Conservation (phyloP, 2,329 filamentous ascomycete species). For the Cladophialophora exuberans region DNA sequence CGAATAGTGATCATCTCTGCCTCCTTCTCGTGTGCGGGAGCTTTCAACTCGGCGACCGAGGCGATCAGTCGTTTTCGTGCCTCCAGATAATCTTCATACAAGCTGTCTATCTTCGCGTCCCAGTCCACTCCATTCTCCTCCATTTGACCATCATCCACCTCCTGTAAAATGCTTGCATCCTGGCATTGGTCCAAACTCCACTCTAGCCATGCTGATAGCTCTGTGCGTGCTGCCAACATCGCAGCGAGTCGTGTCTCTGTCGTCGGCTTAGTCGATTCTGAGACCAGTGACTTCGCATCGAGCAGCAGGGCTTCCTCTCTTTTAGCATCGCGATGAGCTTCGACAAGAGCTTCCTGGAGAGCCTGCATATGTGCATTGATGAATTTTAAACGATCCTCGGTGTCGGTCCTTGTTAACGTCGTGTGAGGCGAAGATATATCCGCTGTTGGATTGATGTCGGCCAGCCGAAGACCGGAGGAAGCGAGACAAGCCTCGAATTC, state of each 20-base stretch:
- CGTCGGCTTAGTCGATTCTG: neutral
- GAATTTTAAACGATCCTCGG: neutral
- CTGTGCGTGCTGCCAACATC: conserved; percentile 18
- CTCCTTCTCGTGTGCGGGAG: neutral
- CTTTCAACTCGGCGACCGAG: conserved; percentile 6
- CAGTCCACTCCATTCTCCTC: neutral
- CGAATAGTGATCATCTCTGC: too few species aligned
- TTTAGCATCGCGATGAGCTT: conserved; percentile 24
- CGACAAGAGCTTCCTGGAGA: conserved; percentile 30
- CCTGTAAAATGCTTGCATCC: neutral
- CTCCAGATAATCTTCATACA: conserved; percentile 29
- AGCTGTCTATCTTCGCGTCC: conserved; percentile 15
- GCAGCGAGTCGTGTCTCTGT: conserved; percentile 8
- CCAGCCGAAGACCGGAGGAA: neutral
- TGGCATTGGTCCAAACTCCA: conserved; percentile 27
- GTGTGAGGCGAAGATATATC: neutral
- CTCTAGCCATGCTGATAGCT: conserved; percentile 30
- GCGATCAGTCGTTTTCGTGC: conserved; percentile 22
- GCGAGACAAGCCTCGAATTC: conserved; percentile 12
- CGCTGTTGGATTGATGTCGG: neutral
- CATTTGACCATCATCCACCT: neutral
- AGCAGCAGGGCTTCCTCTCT: conserved; percentile 14
- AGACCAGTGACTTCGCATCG: neutral
- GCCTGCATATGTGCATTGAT: conserved; percentile 11
- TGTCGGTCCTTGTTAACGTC: neutral